phyloP scores from a whole-genome alignment of 2,329 filamentous ascomycete genomes.

The Penicillium brasilianum region DNA sequence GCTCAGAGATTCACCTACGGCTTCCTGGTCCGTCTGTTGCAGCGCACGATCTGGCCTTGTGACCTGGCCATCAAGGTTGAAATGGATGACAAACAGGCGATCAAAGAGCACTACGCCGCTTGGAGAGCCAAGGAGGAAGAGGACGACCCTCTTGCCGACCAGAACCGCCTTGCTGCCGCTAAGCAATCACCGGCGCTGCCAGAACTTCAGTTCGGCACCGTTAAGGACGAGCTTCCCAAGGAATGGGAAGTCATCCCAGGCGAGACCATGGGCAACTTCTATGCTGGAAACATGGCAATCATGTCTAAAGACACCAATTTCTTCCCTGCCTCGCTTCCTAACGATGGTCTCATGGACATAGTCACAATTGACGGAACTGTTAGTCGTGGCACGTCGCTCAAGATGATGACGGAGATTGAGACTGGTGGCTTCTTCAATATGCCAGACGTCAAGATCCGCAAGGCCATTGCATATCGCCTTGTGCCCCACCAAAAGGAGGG shows the following conservation, averaged over 20 bases:
- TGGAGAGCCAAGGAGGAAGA: constrained; percentile 45
- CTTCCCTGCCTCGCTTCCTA: constrained; percentile 76
- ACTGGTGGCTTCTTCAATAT: constrained; percentile 79
- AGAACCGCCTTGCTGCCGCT: constrained; percentile 40
- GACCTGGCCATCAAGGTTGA: constrained; percentile 86
- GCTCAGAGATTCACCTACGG: constrained; percentile 82
- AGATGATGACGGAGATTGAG: constrained; percentile 73
- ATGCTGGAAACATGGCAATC: constrained; percentile 91
- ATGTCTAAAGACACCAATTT: constrained; percentile 88
- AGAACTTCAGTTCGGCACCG: constrained; percentile 75
- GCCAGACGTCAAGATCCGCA: constrained; percentile 76
- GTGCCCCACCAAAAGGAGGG: constrained; percentile 74
- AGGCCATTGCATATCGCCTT: constrained; percentile 85
- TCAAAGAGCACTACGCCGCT: constrained; percentile 73
- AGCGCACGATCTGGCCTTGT: constrained; percentile 81
- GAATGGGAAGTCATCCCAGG: constrained; percentile 77
- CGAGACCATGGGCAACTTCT: constrained; percentile 87
- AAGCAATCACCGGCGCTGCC: constrained; percentile 66
- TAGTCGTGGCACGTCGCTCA: constrained; percentile 66
- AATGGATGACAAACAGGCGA: constrained; percentile 72
- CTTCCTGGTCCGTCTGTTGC: constrained; percentile 75
- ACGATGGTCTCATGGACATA: constrained; percentile 85
- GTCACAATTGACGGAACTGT: constrained; percentile 80
- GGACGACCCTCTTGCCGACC: constrained; percentile 14
- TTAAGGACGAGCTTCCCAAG: constrained; percentile 74